Evolutionary conservation across 225 moss, liverwort and hornwort genomes (phyloP), one percentile per base, ranked within the genome.

Genomic region (Pleurozium schreberi): DNA sequence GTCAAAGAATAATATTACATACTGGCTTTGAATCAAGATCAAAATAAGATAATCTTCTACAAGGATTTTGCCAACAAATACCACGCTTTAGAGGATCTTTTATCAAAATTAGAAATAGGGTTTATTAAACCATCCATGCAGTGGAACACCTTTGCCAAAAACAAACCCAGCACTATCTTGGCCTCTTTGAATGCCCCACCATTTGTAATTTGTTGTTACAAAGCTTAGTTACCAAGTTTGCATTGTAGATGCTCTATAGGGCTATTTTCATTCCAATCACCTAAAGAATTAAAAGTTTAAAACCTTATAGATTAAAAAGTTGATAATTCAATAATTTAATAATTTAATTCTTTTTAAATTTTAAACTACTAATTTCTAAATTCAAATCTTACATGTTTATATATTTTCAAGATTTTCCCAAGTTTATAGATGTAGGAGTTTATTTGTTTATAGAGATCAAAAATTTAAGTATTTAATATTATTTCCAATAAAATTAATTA

Each of bases 121-220:
- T 45, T 30, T 45, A 18, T 1, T 28, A 18, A 26, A 73, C 0
- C 9, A 1, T 10, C 3, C 3, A 1, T 0, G 0, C 11, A 30
- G 17, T 28, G 1, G 10, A 1, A 8, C 4, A 5, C 17, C 11
- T 9, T 30, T 30, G 6, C 6, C 3, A 0, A 40, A 16, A 71
- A 15, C 27, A 17, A 43, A 3, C 0, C 0, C 4, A 0, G 1
- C 5, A 42, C 0, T 28, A 9, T 15, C 0, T 0, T 0, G 0
- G 10, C 16, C 9, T 71, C 1, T 5, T 43, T 0, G 10, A 71
- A 71, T 43, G 17, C 9, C 14, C 5, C 5, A 1, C 1, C 5
- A 42, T 14, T 70, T 71, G 9, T 2, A 3, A 42, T 14, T 70
- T 71, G 9, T 2, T 5, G 1, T 71, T 45, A 71, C 2, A 71